Evolutionary conservation across 768 basidiomycete genomes (phyloP), one percentile per base, ranked within the genome.

Genomic region (Lentinula detonsa): DNA sequence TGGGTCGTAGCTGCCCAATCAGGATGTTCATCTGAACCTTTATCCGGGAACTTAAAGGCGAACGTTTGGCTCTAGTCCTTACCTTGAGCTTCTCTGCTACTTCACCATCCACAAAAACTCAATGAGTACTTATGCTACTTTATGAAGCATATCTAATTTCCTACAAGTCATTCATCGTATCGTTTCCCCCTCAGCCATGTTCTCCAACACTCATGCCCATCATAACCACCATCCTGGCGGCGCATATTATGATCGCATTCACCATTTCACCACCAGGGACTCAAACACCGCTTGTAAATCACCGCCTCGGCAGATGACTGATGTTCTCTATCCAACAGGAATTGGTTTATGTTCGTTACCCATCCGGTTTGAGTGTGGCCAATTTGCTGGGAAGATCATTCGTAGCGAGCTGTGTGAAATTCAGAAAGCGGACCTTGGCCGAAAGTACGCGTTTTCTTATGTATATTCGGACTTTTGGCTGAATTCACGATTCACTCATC

Each of bases 351-450:
- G 83, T 64, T 81, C 81, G 57, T 73, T 65, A 40, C 85, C 85
- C 4, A 83, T 87, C 49, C 75, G 74, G 62, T 90, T 85, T 65
- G 71, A 71, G 15, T 73, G 75, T 57, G 90, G 88, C 43, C 85
- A 84, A 64, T 86, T 89, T 69, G 73, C 79, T 49, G 87, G 86
- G 28, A 76, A 74, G 40, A 82, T 79, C 1, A 76, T 86, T 57
- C 81, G 83, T 35, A 80, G 79, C 67, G 78, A 83, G 69, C 74
- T 84, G 33, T 66, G 74, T 59, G 87, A 86, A 74, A 70, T 85
- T 11, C 87, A 88, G 65, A 85, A 85, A 62, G 85, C 87, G 5
- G 77, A 86, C 65, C 74, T 87, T 34, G 86, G 85, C n/a, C 74
- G 87, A 72, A 88, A 88, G 86, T 87, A 67, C 50, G 37, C 62